These are phyloP conservation scores for Pelargonium exstipulatum DNA, from an alignment of 441 rosid species.

Conservation along the genomic window DNA sequence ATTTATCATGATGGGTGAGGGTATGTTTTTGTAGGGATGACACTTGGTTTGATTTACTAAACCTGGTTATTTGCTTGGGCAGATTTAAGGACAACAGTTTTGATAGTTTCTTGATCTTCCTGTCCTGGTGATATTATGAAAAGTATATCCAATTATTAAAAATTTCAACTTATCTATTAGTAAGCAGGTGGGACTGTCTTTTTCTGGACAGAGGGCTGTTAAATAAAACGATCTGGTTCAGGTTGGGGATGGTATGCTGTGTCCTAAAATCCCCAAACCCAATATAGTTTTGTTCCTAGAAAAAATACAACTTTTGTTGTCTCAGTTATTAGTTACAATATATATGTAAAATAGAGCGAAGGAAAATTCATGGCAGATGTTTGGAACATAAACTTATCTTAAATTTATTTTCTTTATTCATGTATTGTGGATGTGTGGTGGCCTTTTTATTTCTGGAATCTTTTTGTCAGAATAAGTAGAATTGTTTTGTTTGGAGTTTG, in stretches of 20 bases:
- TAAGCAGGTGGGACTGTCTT: not conserved
- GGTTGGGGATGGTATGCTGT: not conserved
- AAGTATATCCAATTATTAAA: not conserved
- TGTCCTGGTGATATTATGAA: not conserved
- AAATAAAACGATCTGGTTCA: too few species aligned
- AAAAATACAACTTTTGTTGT: too few species aligned
- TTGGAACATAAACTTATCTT: not conserved
- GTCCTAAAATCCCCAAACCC: not conserved
- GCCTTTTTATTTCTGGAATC: slow-evolving; percentile 11
- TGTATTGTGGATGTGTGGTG: slow-evolving; percentile 1
- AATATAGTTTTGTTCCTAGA: not conserved
- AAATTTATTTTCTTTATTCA: not conserved
- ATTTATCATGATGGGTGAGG: too few species aligned
- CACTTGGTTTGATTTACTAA: not conserved
- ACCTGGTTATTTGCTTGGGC: not conserved
- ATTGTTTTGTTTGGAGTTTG: slow-evolving; percentile 15
- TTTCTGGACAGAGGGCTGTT: not conserved
- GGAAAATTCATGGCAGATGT: not conserved
- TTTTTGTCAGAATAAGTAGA: slow-evolving; percentile 10
- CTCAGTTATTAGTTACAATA: not conserved
- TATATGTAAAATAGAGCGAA: not conserved
- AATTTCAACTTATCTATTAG: not conserved
- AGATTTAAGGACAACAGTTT: not conserved
- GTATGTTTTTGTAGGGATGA: not conserved
- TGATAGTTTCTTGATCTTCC: not conserved